A percentile compares a stretch with the other conserved stretches of the same genome.
These are phyloP conservation scores for Phytopythium mirpurense DNA, from an alignment of 352 stramenopile genomes.

Conservation along the genomic window DNA sequence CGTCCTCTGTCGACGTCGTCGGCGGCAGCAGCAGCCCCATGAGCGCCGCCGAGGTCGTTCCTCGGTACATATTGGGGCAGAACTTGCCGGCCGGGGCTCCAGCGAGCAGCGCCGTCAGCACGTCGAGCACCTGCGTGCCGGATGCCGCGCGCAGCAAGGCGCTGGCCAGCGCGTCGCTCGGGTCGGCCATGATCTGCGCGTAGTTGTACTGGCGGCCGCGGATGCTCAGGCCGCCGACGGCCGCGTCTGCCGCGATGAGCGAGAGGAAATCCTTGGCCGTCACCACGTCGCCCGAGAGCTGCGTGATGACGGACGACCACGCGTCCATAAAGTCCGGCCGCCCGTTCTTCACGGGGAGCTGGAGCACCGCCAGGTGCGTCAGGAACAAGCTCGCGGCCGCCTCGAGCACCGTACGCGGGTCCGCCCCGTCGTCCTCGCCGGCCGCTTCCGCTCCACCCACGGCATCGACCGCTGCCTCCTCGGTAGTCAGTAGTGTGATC, in stretches of 20 bases:
- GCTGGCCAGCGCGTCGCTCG: constrained; percentile 34
- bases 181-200: constrained; percentile 48
- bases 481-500: constrained; percentile 54
- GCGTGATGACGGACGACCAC: constrained; percentile 60
- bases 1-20: constrained; percentile 13
- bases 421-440: constrained; percentile 14
- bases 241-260: constrained; percentile 36
- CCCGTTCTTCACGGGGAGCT: constrained; percentile 46
- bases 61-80: constrained; percentile 65
- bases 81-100: constrained; percentile 46
- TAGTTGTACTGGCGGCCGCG: constrained; percentile 58
- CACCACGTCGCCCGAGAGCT: constrained; percentile 59
- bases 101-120: constrained; percentile 53
- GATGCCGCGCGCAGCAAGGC: constrained; percentile 41
- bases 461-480: constrained; percentile 42
- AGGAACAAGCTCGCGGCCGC: constrained; percentile 50
- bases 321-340: constrained; percentile 66
- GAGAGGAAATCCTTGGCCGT: constrained; percentile 50
- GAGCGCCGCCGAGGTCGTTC: constrained; percentile 42
- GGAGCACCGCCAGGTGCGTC: constrained; percentile 39
- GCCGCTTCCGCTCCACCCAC: constrained; percentile 21
- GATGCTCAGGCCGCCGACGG: constrained; percentile 35
- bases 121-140: constrained; percentile 60
- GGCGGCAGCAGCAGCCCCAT: constrained; percentile 31
- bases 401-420: constrained; percentile 31